Conservation (phyloP, 2,329 filamentous ascomycete genomes). For the Monosporascus sp. region DNA sequence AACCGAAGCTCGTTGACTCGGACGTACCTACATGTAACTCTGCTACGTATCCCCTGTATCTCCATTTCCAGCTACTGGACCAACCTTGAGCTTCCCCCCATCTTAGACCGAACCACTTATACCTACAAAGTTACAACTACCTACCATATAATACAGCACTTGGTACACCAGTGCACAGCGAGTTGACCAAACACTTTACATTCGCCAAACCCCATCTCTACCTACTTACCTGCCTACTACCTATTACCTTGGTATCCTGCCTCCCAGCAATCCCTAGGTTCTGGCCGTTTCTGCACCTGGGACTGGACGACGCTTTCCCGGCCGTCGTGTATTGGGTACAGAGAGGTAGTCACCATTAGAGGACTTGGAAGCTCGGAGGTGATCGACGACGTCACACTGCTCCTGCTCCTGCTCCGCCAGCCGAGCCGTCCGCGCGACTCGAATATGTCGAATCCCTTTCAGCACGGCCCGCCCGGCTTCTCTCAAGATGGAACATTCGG, state of each 20-base stretch:
- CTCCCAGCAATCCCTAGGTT: too few species aligned
- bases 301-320: too few species aligned
- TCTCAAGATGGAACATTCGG: conserved; percentile 28
- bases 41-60: too few species aligned
- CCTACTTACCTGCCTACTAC: not conserved
- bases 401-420: conserved; percentile 1
- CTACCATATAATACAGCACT: not conserved
- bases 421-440: conserved; percentile 1
- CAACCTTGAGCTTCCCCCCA: too few species aligned
- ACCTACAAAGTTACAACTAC: not conserved
- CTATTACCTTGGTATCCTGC: not conserved
- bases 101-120: too few species aligned
- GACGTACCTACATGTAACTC: too few species aligned
- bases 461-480: conserved; percentile 29
- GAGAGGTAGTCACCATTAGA: too few species aligned
- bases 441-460: conserved; percentile 41
- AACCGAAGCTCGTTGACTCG: too few species aligned
- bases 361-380: not conserved
- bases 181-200: not conserved
- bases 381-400: conserved; percentile 3
- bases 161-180: not conserved
- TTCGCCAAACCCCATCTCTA: not conserved
- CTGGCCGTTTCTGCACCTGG: too few species aligned
- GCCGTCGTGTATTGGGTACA: too few species aligned
- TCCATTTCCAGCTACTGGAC: too few species aligned